Evolutionary conservation across 2,329 filamentous ascomycete genomes (phyloP), one percentile per base, ranked within the genome.

Genomic region (Scolecobasidium constrictum): DNA sequence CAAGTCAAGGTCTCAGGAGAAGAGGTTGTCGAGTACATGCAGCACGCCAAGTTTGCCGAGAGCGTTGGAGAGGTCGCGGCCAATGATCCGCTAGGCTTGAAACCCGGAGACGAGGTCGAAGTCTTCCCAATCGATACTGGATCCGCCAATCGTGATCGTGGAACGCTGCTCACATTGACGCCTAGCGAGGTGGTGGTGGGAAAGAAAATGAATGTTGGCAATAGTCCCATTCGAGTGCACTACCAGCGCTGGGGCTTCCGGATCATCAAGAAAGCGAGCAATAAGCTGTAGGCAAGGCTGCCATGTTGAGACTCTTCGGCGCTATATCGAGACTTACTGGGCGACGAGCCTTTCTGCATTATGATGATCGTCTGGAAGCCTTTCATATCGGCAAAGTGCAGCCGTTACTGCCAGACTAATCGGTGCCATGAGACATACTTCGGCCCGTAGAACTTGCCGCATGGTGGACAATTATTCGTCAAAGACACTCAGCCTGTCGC

Each of bases 61-160:
- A 44, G 49, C 4, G 62, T 66, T 31, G 58, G 55, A 9, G 50
- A 44, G 1, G 64, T 78, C 3, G 71, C 77, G 47, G 55, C 48
- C 11, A 49, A 50, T 4, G 78, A 84, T 55, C 69, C 72, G 3
- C 58, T 71, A 38, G 65, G 67, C 1, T 53, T 85, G 47, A 58
- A 60, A 40, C 65, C 60, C 46, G 80, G 78, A 1, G 63, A 73
- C 21, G 48, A 56, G 35, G 73, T 86, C 3, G 63, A 69, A 22
- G 58, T 83, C 19, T 77, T 69, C 65, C 81, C 79, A 4, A 72
- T 69, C 2, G 80, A 85, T 54, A 72, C 72, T 35, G 80, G 79
- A 4, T 68, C 62, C 41, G 66, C 56, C n/a, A 67, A 78, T 53
- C 72, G 68, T 49, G 80, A 84, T 52, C 53, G 56, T 2, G 81